Evolutionary conservation across 2,329 filamentous ascomycete genomes (phyloP).

Genomic region (Colletotrichum sp.): DNA sequence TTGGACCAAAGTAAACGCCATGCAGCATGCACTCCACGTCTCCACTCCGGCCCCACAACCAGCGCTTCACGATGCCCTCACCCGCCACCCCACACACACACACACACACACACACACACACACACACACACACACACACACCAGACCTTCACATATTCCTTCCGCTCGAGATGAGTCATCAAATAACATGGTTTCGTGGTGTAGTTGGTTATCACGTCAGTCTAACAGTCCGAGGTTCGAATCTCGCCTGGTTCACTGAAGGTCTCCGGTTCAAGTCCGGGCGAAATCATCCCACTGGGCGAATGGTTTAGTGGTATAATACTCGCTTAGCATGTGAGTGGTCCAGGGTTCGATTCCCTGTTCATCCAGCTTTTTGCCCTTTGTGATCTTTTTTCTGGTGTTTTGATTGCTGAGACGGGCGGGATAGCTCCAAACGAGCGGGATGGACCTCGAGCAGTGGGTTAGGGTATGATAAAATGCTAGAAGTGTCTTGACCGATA

Average conservation of each 20-base stretch:
- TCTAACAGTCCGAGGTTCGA: slow-evolving; percentile 39
- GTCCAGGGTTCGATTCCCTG: slow-evolving; percentile 8
- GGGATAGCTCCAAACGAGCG: not conserved
- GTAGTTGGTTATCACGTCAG: slow-evolving; percentile 55
- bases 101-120: not conserved
- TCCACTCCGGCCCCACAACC: not conserved
- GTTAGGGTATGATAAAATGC: fast-evolving
- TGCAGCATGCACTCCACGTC: not conserved
- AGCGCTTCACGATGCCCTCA: not conserved
- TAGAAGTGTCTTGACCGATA: not conserved
- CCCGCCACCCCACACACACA: not conserved
- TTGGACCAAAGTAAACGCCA: not conserved
- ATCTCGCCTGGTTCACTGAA: not conserved
- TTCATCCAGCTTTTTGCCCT: not conserved
- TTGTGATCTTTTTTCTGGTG: not conserved
- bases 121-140: not conserved
- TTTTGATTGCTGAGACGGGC: fast-evolving
- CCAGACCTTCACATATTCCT: not conserved
- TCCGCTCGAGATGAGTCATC: not conserved
- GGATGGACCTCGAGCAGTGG: fast-evolving
- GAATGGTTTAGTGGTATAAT: slow-evolving; percentile 8
- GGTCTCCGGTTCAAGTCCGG: slow-evolving; percentile 16
- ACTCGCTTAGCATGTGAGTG: slow-evolving; percentile 6
- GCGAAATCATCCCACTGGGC: not conserved
- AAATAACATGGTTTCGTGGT: slow-evolving; percentile 26